Percentiles rank a stretch among this genome's conserved stretches.
Evolutionary conservation across 2,329 filamentous ascomycete species (phyloP).

Genomic region (Diaporthe citri): DNA sequence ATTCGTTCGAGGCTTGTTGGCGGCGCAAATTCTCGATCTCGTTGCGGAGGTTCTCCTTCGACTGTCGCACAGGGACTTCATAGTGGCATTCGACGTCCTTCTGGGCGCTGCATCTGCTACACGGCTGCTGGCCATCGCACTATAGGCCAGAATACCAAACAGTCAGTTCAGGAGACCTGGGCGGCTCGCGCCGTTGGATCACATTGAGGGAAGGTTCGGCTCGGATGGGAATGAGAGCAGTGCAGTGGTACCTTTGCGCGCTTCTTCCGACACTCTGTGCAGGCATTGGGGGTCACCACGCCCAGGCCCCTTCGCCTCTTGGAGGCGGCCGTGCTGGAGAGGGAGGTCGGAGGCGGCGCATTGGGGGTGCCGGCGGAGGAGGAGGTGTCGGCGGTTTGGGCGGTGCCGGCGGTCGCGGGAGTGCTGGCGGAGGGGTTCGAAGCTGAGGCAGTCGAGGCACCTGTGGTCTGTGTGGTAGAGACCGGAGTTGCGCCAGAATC

Average conservation of each 20-base stretch:
- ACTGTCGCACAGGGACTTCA: conserved; percentile 72
- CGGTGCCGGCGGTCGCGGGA: conserved; percentile 21
- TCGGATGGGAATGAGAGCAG: background rate
- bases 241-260: conserved; percentile 65
- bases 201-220: background rate
- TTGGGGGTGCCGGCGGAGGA: conserved; percentile 46
- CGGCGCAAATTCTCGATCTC: conserved; percentile 70
- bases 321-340: conserved; percentile 48
- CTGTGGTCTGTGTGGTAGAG: conserved; percentile 25
- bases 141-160: conserved; percentile 45
- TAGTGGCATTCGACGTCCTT: conserved; percentile 70
- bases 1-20: conserved; percentile 67
- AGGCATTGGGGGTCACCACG: conserved; percentile 70
- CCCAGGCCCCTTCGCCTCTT: conserved; percentile 68
- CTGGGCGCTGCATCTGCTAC: conserved; percentile 67
- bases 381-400: conserved; percentile 42
- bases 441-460: conserved; percentile 29
- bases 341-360: conserved; percentile 34
- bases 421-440: conserved; percentile 22
- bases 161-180: conserved; percentile 18
- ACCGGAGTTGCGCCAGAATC: conserved; percentile 27
- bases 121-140: conserved; percentile 72
- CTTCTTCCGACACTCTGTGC: conserved; percentile 73
- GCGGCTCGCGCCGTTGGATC: background rate
- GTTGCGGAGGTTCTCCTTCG: conserved; percentile 70